These are phyloP conservation scores for Lagenaria siceraria DNA, from an alignment of 306 rosid genomes.

Conservation along the genomic window DNA sequence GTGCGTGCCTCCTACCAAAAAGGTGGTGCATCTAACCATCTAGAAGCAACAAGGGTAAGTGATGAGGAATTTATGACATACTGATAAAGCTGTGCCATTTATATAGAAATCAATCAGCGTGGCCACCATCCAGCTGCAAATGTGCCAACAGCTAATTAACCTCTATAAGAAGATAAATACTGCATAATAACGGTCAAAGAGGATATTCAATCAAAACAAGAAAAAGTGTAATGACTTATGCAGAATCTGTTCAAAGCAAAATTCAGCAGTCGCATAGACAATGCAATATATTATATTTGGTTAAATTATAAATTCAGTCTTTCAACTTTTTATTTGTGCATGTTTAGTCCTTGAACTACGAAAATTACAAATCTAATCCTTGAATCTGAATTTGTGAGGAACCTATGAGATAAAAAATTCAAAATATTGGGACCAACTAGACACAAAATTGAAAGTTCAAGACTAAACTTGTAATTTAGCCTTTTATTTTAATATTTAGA, in stretches of 20 bases:
- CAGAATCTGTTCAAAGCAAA: background rate
- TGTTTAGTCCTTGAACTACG: no score
- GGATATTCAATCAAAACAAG: background rate
- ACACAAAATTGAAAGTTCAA: no score
- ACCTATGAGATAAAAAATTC: no score
- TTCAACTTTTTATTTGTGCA: no score
- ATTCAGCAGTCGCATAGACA: background rate
- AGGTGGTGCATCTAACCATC: background rate
- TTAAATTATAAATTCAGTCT: no score
- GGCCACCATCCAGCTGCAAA: slow-evolving; percentile 69
- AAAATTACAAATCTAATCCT: no score
- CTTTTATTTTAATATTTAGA: background rate
- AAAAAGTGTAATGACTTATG: background rate
- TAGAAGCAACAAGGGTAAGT: background rate
- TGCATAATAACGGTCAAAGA: background rate
- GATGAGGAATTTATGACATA: slow-evolving; percentile 23
- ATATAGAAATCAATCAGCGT: slow-evolving; percentile 73
- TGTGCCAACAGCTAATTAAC: slow-evolving; percentile 13
- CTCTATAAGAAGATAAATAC: background rate
- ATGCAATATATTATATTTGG: background rate
- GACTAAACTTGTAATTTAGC: no score
- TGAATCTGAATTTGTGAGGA: no score
- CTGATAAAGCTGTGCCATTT: slow-evolving; percentile 60
- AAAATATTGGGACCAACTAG: no score
- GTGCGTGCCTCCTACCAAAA: background rate